phyloP scores from a whole-genome alignment of 805 yeast species.

The Pichia ethanolica region DNA sequence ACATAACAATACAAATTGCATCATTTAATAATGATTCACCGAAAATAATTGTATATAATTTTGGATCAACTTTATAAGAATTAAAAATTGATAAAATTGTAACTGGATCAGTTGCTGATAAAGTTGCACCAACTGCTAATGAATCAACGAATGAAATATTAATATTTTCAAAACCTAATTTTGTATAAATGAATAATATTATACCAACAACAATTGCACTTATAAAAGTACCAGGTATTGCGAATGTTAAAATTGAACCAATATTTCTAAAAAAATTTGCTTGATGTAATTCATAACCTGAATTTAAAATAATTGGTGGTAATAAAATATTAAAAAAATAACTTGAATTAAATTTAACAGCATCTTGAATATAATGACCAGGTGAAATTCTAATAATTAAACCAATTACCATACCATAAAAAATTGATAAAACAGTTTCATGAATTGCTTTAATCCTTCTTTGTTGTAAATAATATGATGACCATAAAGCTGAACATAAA shows the following conservation, averaged over 20 bases:
- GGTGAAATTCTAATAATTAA: slow-evolving; percentile 84
- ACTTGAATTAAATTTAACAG: slow-evolving; percentile 89
- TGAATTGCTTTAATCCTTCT: slow-evolving; percentile 91
- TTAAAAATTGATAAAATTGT: slow-evolving; percentile 93
- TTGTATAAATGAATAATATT: slow-evolving; percentile 82
- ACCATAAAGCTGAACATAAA: slow-evolving; percentile 87
- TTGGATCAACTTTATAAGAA: slow-evolving; percentile 97
- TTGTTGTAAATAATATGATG: slow-evolving; percentile 87
- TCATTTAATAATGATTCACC: slow-evolving; percentile 95
- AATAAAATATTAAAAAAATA: slow-evolving; percentile 89
- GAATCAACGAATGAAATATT: slow-evolving; percentile 94
- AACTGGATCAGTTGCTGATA: slow-evolving; percentile 98
- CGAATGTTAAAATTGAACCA: slow-evolving; percentile 85
- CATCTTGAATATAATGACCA: slow-evolving; percentile 95
- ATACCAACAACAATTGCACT: slow-evolving; percentile 89
- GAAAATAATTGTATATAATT: slow-evolving; percentile 90
- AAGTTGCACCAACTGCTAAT: slow-evolving; percentile 92
- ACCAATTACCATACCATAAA: slow-evolving; percentile 96
- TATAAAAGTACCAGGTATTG: slow-evolving; percentile 94
- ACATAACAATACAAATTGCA: slow-evolving; percentile 98
- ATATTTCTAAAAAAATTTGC: slow-evolving; percentile 90
- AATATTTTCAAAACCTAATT: slow-evolving; percentile 83
- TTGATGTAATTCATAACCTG: slow-evolving; percentile 95
- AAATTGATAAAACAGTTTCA: slow-evolving; percentile 92
- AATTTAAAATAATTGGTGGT: slow-evolving; percentile 93